phyloP scores from a whole-genome alignment of 495 filamentous ascomycete genomes.

The Aspergillus affinis region DNA sequence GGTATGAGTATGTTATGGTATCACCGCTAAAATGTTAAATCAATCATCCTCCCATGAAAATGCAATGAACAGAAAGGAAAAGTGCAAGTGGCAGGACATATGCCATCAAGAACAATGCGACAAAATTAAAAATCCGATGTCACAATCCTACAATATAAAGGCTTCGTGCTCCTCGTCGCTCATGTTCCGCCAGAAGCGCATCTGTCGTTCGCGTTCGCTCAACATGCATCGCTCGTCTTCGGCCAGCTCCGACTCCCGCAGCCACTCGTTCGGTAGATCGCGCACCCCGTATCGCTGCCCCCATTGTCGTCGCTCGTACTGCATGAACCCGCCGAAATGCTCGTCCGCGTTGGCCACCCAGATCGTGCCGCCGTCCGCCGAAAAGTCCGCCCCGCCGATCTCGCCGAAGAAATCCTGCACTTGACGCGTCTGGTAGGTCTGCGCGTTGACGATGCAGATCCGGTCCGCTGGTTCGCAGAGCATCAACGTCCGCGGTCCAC shows the following conservation, averaged over 20 bases:
- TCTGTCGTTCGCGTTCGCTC: slow-evolving; percentile 31
- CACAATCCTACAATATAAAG: slow-evolving; percentile 27
- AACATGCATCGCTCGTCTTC: slow-evolving; percentile 37
- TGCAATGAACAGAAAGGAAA: neutral
- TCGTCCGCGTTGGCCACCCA: slow-evolving; percentile 74
- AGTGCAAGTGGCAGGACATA: neutral
- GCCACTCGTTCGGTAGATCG: slow-evolving; percentile 41
- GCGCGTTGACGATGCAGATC: slow-evolving; percentile 74
- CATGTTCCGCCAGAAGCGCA: slow-evolving; percentile 35
- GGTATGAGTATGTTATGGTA: neutral
- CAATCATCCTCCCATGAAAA: neutral
- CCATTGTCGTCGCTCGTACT: slow-evolving; percentile 63
- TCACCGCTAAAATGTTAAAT: neutral
- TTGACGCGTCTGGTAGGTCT: slow-evolving; percentile 65
- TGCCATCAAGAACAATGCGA: too few species aligned
- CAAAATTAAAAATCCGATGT: too few species aligned
- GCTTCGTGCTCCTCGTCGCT: slow-evolving; percentile 37
- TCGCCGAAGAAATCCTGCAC: slow-evolving; percentile 85
- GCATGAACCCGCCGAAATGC: slow-evolving; percentile 76
- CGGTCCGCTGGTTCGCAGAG: slow-evolving; percentile 84
- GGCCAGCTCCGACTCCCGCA: slow-evolving; percentile 33
- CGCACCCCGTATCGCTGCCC: slow-evolving; percentile 30
- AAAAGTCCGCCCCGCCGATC: slow-evolving; percentile 73
- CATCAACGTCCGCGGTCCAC: slow-evolving; percentile 70
- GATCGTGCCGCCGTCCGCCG: slow-evolving; percentile 68